Evolutionary conservation across 805 yeast species (phyloP).

Genomic region (Candida nanaspora): DNA sequence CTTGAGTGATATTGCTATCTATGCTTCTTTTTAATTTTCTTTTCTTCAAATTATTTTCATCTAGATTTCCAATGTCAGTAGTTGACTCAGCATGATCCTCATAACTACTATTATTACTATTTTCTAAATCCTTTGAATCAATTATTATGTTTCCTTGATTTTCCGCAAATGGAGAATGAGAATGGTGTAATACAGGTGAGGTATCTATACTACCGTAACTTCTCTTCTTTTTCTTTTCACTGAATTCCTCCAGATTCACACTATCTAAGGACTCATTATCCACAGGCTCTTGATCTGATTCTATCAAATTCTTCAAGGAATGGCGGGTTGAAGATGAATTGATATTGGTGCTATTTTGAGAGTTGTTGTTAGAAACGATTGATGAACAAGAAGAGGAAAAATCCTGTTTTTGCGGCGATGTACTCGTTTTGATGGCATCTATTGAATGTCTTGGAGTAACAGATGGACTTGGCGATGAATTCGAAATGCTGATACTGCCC

Average conservation of each 20-base stretch:
- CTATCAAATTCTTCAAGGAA: neutral
- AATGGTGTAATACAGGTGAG: neutral
- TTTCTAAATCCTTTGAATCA: neutral
- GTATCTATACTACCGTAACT: neutral
- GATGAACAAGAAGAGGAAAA: too few relatives aligned
- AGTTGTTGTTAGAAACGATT: too few relatives aligned
- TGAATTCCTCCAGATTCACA: neutral
- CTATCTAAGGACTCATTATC: neutral
- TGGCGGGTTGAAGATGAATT: neutral
- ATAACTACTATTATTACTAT: neutral
- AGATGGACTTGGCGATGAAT: too few relatives aligned
- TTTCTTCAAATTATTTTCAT: neutral
- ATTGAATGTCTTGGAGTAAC: too few relatives aligned
- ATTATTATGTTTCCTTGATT: neutral
- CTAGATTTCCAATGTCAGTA: neutral
- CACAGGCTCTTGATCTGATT: neutral
- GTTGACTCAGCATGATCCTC: neutral
- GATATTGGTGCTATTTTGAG: too few relatives aligned
- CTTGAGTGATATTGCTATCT: neutral
- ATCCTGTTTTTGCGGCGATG: too few relatives aligned
- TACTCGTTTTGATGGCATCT: too few relatives aligned
- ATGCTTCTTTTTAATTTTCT: neutral
- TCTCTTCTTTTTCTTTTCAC: conserved; percentile 1
- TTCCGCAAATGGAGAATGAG: neutral
- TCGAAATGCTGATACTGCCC: too few relatives aligned